Evolutionary conservation across 169 alveolate genomes (phyloP).

Genomic region (Cryptosporidium felis): DNA sequence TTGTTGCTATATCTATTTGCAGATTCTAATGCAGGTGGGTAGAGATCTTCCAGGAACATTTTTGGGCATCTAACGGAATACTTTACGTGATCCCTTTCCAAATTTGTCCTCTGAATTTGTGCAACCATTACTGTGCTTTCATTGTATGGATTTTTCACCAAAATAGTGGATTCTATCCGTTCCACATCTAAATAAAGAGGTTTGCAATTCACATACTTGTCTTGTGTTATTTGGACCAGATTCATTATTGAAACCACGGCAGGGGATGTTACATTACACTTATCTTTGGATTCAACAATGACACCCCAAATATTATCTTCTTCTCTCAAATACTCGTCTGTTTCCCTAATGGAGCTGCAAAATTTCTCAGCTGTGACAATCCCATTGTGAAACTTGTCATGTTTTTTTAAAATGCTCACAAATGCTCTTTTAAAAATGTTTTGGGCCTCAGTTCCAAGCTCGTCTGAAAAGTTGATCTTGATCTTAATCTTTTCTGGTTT

Average conservation of each 20-base stretch:
- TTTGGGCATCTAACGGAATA: slow-evolving; percentile 60
- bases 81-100: slow-evolving; percentile 59
- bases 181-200: slow-evolving; percentile 66
- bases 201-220: slow-evolving; percentile 63
- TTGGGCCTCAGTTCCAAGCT: background rate
- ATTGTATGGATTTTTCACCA: slow-evolving; percentile 52
- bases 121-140: slow-evolving; percentile 38
- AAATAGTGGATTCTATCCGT: slow-evolving; percentile 51
- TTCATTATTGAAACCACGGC: slow-evolving; percentile 40
- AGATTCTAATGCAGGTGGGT: slow-evolving; percentile 65
- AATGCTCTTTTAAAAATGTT: slow-evolving; percentile 44
- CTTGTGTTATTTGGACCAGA: slow-evolving; percentile 44
- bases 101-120: slow-evolving; percentile 4
- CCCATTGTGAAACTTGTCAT: slow-evolving; percentile 68
- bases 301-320: slow-evolving; percentile 55
- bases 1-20: slow-evolving; percentile 31
- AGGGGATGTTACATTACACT: slow-evolving; percentile 41
- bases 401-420: slow-evolving; percentile 6
- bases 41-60: slow-evolving; percentile 52
- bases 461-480: slow-evolving; percentile 21
- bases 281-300: slow-evolving; percentile 5
- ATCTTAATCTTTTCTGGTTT: too few species aligned
- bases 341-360: slow-evolving; percentile 33
- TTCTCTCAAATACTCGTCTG: slow-evolving; percentile 21
- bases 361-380: slow-evolving; percentile 68